Percentiles rank a stretch among this genome's conserved stretches.
Conservation (phyloP, 2,329 filamentous ascomycete genomes). For the Alternaria sp. region DNA sequence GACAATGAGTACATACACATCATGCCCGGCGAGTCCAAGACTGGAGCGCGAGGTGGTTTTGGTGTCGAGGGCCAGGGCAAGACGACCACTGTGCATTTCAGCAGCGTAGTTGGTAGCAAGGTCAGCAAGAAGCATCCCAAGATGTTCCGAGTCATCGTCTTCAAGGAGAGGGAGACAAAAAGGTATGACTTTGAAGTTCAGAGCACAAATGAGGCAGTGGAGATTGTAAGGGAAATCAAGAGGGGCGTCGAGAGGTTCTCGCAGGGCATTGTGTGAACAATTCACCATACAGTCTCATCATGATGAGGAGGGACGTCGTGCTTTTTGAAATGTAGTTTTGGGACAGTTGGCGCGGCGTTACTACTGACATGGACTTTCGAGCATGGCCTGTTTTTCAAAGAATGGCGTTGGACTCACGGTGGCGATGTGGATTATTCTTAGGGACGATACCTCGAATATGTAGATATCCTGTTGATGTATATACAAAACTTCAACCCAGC, state of each 20-base stretch:
- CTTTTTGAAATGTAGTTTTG: background rate
- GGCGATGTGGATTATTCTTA: background rate
- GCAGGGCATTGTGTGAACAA: conserved; percentile 54
- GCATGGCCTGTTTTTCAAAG: background rate
- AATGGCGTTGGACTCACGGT: background rate
- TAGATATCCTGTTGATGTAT: conserved; percentile 3
- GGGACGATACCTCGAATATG: conserved; percentile 1
- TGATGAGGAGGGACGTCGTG: background rate
- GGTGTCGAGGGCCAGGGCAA: conserved; percentile 62
- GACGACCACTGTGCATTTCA: conserved; percentile 83
- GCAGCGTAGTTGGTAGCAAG: conserved; percentile 82
- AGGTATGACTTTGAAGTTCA: conserved; percentile 86
- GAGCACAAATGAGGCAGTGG: conserved; percentile 74
- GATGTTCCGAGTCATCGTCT: conserved; percentile 81
- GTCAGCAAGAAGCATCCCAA: conserved; percentile 80
- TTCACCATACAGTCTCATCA: background rate
- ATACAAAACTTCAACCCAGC: background rate
- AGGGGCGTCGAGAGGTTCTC: conserved; percentile 75
- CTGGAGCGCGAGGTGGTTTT: conserved; percentile 46
- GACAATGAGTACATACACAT: conserved; percentile 89
- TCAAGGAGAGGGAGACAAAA: conserved; percentile 78
- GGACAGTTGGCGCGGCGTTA: background rate
- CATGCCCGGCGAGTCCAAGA: conserved; percentile 70
- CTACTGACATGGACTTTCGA: background rate
- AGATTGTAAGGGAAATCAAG: conserved; percentile 80